Base-by-base conservation (phyloP, 495 filamentous ascomycete species). In the Aspergillus panamensis region DNA sequence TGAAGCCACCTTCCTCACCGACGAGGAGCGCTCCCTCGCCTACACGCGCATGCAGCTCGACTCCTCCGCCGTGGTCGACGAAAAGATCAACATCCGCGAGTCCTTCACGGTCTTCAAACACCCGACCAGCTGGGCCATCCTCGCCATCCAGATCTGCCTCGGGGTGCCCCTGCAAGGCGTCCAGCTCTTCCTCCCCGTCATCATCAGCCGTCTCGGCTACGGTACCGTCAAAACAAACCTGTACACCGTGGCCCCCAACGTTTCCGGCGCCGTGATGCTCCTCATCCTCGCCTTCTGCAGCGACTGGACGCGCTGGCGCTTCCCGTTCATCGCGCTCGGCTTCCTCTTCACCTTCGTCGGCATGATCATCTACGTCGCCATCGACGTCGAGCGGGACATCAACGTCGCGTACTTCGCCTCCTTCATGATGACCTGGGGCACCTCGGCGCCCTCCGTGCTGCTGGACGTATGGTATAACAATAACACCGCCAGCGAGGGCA, bases 361-460 rank as follows among this genome's bases (percentile, higher is more conserved):
- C 3, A 86, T 90, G 68, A 77, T 89, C 51, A 87, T 90, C 64
- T 88, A 84, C 53, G 83, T 84, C 0, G 73, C 81, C 12, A 85
- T 89, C 53, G 67, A 73, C 51, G 85, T 87, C 5, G 62, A 80
- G 49, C 39, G 68, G 0, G 67, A 85, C 31, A 66, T 82, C 8
- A 73, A 81, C 42, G 75, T 90, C 4, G 87, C 86, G 4, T 91
- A 91, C 55, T 90, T 87, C 51, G 85, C 87, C 13, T 82, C 77
- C 13, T 91, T 90, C 64, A 87, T 90, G 86, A 89, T 91, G 86
- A 86, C 84, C n/a, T 90, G 59, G 84, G 77, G 77, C 9, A 80
- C 78, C 1, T 77, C 70, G 6, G 77, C 77, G 1, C 78, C 77
- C 1, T 78, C 74, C 1, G 77, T 80, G 4, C 61, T 80, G n/a